Evolutionary conservation across 768 basidiomycete species (phyloP).

Genomic region (Pleurotus salmoneostramineus): DNA sequence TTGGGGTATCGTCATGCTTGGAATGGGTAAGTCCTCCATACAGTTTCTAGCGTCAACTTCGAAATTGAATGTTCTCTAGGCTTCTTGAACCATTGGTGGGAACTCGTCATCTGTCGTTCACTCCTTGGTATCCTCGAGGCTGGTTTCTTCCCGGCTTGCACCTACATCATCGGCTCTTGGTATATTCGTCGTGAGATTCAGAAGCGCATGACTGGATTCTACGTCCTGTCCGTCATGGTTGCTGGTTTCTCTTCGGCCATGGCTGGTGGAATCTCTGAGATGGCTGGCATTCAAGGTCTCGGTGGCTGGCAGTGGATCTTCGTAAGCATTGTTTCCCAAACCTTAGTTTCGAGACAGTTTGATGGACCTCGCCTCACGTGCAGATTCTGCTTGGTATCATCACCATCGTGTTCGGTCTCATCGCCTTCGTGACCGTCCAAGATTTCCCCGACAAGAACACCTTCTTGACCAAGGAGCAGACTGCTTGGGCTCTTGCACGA

Average conservation of each 20-base stretch:
- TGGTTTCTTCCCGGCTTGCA: slow-evolving; percentile 49
- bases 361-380: not conserved
- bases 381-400: slow-evolving; percentile 22
- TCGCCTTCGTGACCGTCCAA: slow-evolving; percentile 26
- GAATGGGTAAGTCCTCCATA: slow-evolving; percentile 22
- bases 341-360: not conserved
- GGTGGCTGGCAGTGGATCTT: slow-evolving; percentile 36
- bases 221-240: slow-evolving; percentile 16
- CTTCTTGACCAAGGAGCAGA: slow-evolving; percentile 32
- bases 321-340: too few species aligned
- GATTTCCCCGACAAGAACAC: slow-evolving; percentile 31
- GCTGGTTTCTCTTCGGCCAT: slow-evolving; percentile 23
- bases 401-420: slow-evolving; percentile 24
- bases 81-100: slow-evolving; percentile 35
- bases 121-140: slow-evolving; percentile 73
- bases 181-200: slow-evolving; percentile 20
- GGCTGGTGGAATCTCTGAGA: slow-evolving; percentile 15
- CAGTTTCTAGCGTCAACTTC: not conserved
- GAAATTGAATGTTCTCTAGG: slow-evolving; percentile 14
- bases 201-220: slow-evolving; percentile 19
- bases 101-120: slow-evolving; percentile 36
- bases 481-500: slow-evolving; percentile 23
- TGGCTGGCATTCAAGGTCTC: slow-evolving; percentile 20
- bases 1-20: slow-evolving; percentile 40
- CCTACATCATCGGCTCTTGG: slow-evolving; percentile 19